Conservation (phyloP, 352 stramenopile species). For the Ophiocytium majus region DNA sequence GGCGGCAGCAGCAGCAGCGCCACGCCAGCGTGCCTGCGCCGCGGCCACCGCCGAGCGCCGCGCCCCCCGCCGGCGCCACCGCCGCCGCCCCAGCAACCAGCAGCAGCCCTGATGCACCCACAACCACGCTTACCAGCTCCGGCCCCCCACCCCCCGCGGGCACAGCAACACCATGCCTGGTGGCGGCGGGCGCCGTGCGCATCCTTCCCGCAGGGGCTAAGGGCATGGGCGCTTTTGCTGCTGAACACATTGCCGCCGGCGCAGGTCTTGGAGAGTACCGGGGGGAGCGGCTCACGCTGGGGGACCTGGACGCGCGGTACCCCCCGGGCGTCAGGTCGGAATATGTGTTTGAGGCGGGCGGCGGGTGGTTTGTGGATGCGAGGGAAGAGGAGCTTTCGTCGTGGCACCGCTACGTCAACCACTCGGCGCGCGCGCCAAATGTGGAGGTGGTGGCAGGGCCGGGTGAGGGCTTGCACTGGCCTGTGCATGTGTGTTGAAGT, state of each 20-base stretch:
- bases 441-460: background rate
- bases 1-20: background rate
- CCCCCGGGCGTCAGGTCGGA: constrained; percentile 31
- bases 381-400: constrained; percentile 25
- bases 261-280: constrained; percentile 21
- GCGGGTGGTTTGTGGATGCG: constrained; percentile 28
- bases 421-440: background rate
- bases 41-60: background rate
- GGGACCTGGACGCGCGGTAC: constrained; percentile 33
- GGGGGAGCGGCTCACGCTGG: constrained; percentile 17
- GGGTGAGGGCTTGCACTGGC: too few species aligned
- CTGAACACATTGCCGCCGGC: constrained; percentile 19
- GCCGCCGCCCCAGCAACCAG: background rate
- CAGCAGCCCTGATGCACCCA: too few species aligned
- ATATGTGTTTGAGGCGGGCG: constrained; percentile 36
- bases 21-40: background rate
- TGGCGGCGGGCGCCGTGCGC: background rate
- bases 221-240: constrained; percentile 28
- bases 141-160: too few species aligned
- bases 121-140: too few species aligned
- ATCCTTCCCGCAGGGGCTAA: constrained; percentile 24
- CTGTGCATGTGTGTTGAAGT: too few species aligned
- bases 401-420: constrained; percentile 28
- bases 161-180: background rate
- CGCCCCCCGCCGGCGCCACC: too few species aligned